These are phyloP conservation scores for Hyphopichia pseudoburtonii DNA, from an alignment of 1,139 yeast species.

Conservation along the genomic window DNA sequence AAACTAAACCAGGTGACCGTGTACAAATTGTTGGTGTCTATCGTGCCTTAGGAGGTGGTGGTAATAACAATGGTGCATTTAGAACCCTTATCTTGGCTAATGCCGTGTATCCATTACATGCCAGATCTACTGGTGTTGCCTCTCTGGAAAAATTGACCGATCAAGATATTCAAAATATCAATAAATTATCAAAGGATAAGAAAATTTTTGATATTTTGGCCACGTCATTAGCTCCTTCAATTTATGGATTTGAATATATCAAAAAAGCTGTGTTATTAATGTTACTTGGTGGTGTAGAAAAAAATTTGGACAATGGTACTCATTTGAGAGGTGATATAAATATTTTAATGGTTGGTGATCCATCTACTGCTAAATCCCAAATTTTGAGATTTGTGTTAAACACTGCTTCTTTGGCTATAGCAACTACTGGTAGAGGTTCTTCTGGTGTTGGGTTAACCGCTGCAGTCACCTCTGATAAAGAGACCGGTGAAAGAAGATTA, in stretches of 20 bases:
- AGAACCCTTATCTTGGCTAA: slow-evolving; percentile 81
- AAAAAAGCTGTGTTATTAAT: slow-evolving; percentile 88
- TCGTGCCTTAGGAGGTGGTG: slow-evolving; percentile 86
- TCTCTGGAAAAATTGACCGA: slow-evolving; percentile 77
- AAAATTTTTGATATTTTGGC: slow-evolving; percentile 78
- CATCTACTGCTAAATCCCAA: slow-evolving; percentile 97
- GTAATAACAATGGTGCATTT: slow-evolving; percentile 66
- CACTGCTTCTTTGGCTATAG: slow-evolving; percentile 93
- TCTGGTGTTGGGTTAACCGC: slow-evolving; percentile 99
- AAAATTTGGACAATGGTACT: slow-evolving; percentile 91
- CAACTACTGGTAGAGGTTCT: slow-evolving; percentile 98
- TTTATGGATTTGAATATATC: slow-evolving; percentile 89
- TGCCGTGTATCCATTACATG: slow-evolving; percentile 84
- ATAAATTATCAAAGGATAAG: slow-evolving; percentile 63
- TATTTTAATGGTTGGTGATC: slow-evolving; percentile 96
- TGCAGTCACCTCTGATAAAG: slow-evolving; percentile 94
- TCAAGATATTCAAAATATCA: slow-evolving; percentile 82
- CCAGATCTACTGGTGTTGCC: slow-evolving; percentile 83
- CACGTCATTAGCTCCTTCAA: slow-evolving; percentile 91
- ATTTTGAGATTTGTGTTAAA: slow-evolving; percentile 89
- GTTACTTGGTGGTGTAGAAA: slow-evolving; percentile 93
- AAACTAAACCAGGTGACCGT: slow-evolving; percentile 94
- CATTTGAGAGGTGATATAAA: slow-evolving; percentile 98
- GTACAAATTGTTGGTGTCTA: slow-evolving; percentile 93
- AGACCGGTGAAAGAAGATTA: slow-evolving; percentile 92